A percentile compares a stretch with the other conserved stretches of the same genome.
Conservation (phyloP, 2,329 filamentous ascomycete genomes). For the Sporothrix pseudoabietina region DNA sequence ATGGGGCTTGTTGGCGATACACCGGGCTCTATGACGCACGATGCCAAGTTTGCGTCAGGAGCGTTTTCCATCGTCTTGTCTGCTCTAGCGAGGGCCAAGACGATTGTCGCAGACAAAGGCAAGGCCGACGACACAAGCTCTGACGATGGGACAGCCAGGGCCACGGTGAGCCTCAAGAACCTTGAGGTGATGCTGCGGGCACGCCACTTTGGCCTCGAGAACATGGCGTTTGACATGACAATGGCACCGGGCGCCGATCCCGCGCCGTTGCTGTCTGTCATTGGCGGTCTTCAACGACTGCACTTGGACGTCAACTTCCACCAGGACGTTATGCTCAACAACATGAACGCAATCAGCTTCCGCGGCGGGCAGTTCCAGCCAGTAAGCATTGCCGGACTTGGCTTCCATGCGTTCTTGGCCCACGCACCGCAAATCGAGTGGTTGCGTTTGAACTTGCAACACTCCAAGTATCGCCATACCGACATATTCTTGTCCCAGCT, state of each 20-base stretch:
- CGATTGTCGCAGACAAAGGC: slow-evolving; percentile 21
- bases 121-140: too few relatives aligned
- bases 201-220: slow-evolving; percentile 40
- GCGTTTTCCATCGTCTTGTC: slow-evolving; percentile 48
- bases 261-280: slow-evolving; percentile 44
- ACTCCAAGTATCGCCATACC: not conserved
- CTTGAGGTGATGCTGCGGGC: slow-evolving; percentile 53
- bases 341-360: not conserved
- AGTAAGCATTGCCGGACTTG: slow-evolving; percentile 24
- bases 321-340: not conserved
- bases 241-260: slow-evolving; percentile 40
- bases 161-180: slow-evolving; percentile 40
- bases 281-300: slow-evolving; percentile 52
- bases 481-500: not conserved
- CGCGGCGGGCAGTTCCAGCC: not conserved
- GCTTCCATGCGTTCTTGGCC: slow-evolving; percentile 44
- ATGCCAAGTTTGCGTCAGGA: slow-evolving; percentile 38
- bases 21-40: slow-evolving; percentile 39
- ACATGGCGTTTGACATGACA: slow-evolving; percentile 52
- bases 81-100: slow-evolving; percentile 47
- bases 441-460: slow-evolving; percentile 56
- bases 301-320: slow-evolving; percentile 42
- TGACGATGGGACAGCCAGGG: not conserved
- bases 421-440: slow-evolving; percentile 50
- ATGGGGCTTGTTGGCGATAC: slow-evolving; percentile 39